These are phyloP conservation scores for Dictyostelium discoideum DNA, from an alignment of 78 protist species.

Conservation along the genomic window DNA sequence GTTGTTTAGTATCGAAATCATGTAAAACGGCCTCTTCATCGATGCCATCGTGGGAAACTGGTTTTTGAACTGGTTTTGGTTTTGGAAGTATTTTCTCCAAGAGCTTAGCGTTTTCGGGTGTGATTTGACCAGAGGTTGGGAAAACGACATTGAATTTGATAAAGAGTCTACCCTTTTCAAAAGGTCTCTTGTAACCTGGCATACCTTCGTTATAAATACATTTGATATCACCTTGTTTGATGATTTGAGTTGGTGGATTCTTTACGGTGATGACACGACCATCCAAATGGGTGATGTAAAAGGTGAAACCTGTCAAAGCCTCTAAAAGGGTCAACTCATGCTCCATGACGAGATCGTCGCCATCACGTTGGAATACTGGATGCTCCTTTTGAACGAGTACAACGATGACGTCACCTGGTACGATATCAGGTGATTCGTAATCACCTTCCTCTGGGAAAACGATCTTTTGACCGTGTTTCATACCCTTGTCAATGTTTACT, in stretches of 20 bases:
- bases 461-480: conserved; percentile 92
- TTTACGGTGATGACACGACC: conserved; percentile 89
- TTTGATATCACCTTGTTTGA: conserved; percentile 91
- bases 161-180: conserved; percentile 93
- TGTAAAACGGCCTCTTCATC: conserved; percentile 47
- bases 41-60: conserved; percentile 51
- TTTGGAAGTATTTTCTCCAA: conserved; percentile 77
- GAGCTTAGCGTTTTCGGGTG: conserved; percentile 53
- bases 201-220: conserved; percentile 96
- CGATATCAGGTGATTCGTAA: conserved; percentile 90
- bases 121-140: conserved; percentile 86
- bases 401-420: conserved; percentile 97
- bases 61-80: conserved; percentile 51
- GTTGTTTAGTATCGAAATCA: background rate
- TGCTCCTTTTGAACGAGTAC: conserved; percentile 93
- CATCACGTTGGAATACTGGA: conserved; percentile 91
- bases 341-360: conserved; percentile 92
- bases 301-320: conserved; percentile 95
- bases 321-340: conserved; percentile 88
- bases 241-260: conserved; percentile 78
- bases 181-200: conserved; percentile 93
- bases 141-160: conserved; percentile 88
- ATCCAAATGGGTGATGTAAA: conserved; percentile 93
- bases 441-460: conserved; percentile 97
- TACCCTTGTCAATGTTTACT: conserved; percentile 96